phyloP scores from a whole-genome alignment of 2,329 filamentous ascomycete genomes.

The Microdochium paspali region DNA sequence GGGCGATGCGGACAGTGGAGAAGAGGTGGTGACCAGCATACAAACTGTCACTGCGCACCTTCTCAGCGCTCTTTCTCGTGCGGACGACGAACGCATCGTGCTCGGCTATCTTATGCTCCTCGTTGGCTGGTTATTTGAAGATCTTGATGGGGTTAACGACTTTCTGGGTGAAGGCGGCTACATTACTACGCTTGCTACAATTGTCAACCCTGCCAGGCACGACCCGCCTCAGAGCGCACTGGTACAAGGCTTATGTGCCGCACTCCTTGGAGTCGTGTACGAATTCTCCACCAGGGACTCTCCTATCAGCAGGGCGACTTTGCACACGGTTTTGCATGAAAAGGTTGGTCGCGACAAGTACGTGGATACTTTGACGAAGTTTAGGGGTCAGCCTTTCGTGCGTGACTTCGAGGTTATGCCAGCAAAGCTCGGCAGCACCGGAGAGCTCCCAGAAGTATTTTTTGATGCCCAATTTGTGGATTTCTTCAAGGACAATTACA shows the following conservation, averaged over 20 bases:
- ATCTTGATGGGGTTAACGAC: slow-evolving; percentile 84
- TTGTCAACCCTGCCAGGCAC: slow-evolving; percentile 40
- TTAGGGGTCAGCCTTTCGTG: slow-evolving; percentile 69
- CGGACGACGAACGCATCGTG: slow-evolving; percentile 68
- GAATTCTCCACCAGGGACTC: slow-evolving; percentile 98
- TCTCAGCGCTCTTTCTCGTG: slow-evolving; percentile 66
- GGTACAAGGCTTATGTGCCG: slow-evolving; percentile 73
- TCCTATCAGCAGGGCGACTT: slow-evolving; percentile 69
- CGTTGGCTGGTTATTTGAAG: slow-evolving; percentile 84
- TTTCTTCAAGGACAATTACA: slow-evolving; percentile 94
- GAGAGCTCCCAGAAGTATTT: slow-evolving; percentile 65
- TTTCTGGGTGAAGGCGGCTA: slow-evolving; percentile 88
- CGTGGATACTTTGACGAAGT: slow-evolving; percentile 66
- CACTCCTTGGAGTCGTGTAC: slow-evolving; percentile 80
- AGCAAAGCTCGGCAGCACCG: slow-evolving; percentile 50
- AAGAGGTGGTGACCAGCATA: slow-evolving; percentile 91
- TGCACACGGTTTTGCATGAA: slow-evolving; percentile 69
- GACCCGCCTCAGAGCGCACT: slow-evolving; percentile 54
- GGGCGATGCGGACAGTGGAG: slow-evolving; percentile 78
- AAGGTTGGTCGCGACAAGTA: slow-evolving; percentile 81
- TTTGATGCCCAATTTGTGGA: slow-evolving; percentile 84
- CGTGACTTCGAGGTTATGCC: slow-evolving; percentile 84
- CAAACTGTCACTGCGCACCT: slow-evolving; percentile 82
- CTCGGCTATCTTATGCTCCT: slow-evolving; percentile 87
- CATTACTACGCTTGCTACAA: slow-evolving; percentile 75